phyloP scores from a whole-genome alignment of 1,284 basidiomycete species.

The Mycosarcoma mackinlayi region DNA sequence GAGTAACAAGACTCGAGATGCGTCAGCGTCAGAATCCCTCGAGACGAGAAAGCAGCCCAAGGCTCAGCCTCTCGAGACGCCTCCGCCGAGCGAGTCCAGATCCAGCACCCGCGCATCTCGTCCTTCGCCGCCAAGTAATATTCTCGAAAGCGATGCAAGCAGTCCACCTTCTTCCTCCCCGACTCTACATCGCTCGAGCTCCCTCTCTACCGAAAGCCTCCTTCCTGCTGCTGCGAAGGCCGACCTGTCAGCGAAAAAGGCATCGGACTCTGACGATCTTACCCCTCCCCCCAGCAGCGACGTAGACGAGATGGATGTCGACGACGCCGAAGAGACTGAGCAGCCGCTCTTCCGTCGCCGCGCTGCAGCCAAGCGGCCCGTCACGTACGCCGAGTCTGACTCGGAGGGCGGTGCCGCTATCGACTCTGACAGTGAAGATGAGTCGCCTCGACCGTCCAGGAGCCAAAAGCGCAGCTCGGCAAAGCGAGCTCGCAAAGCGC shows the following conservation, averaged over 20 bases:
- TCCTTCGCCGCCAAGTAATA: not conserved
- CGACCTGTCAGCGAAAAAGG: not conserved
- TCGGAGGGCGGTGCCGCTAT: conserved; percentile 38
- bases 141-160: conserved; percentile 1
- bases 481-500: conserved; percentile 34
- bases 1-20: conserved; percentile 12
- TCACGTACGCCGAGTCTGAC: conserved; percentile 57
- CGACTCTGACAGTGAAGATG: conserved; percentile 41
- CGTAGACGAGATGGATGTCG: conserved; percentile 32
- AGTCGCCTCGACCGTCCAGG: conserved; percentile 19
- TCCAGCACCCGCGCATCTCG: conserved; percentile 23
- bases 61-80: conserved; percentile 33
- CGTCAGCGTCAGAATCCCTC: conserved; percentile 10
- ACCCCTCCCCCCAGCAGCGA: conserved; percentile 47
- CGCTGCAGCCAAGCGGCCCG: conserved; percentile 42
- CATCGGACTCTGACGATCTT: conserved; percentile 37
- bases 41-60: conserved; percentile 3
- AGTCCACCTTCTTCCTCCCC: conserved; percentile 33
- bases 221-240: conserved; percentile 7
- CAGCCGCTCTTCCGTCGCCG: conserved; percentile 47
- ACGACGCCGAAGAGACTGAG: conserved; percentile 41
- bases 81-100: conserved; percentile 39
- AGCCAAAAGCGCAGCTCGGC: conserved; percentile 15
- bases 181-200: conserved; percentile 38
- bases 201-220: conserved; percentile 32